Base-by-base conservation (phyloP, 139 green algal species). In the Chlorella sp. region DNA sequence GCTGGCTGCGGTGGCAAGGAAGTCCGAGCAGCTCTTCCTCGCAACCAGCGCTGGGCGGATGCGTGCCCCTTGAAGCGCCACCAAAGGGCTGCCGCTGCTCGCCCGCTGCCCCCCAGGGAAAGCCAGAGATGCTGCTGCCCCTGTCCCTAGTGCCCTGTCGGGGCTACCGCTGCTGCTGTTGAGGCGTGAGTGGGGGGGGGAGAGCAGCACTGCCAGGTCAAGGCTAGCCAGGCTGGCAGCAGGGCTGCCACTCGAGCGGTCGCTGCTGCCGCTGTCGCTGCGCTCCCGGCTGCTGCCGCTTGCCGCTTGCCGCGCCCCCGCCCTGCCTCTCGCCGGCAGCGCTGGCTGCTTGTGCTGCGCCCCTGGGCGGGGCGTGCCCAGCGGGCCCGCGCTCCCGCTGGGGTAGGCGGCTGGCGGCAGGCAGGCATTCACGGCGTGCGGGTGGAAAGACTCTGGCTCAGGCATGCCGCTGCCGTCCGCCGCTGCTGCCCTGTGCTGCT, bases 371-470 rank as follows among this genome's bases (percentile, higher is more conserved):
- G 37, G 36, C n/a, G n/a, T 81, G 75, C 42, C 78, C 24, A 57
- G 39, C 78, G 57, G 78, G 78, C 78, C 78, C 19, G 39, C 39
- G 78, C 79, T 66, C 14, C 30, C 79, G 18, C 32, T 48, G 7
- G 79, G 53, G 79, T 85, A 85, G 42, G 79, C 79, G 1, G 79
- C 79, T 2, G 42, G 30, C 30, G 79, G 79, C 79, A 85, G 42
- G 79, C 79, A 85, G 30, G 79, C 79, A 18, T 85, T 85, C 1
- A 85, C 75, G 28, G 75, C 75, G 18, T 34, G 16, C 16, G 75
- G 16, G n/a, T 37, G 24, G 75, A 81, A 81, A 34, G 36, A 37
- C 16, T 19, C 11, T 1, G 75, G 79, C 79, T 40, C 78, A 14
- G 78, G 12, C 2, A 57, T 57, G 78, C 71, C 9, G 22, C 28